Conservation (phyloP, 441 rosid genomes). For the Kokia cookei region DNA sequence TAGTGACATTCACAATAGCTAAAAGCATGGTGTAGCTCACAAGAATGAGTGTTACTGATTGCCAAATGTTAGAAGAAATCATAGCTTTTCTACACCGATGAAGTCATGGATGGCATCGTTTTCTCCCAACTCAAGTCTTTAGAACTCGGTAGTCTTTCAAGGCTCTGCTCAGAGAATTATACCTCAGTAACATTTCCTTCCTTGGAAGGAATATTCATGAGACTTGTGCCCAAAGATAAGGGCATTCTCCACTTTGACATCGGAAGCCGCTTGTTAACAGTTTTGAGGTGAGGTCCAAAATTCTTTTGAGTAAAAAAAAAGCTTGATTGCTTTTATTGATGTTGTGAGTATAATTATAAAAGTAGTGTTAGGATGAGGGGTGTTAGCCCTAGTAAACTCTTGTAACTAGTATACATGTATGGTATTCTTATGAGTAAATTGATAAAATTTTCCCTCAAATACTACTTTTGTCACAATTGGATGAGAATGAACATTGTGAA, state of each 20-base stretch:
- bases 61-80: neutral
- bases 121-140: neutral
- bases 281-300: neutral
- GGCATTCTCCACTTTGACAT: neutral
- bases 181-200: neutral
- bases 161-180: neutral
- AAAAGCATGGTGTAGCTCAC: neutral
- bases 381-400: no score
- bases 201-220: neutral
- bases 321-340: neutral
- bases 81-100: neutral
- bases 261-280: neutral
- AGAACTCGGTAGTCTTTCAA: neutral
- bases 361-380: no score
- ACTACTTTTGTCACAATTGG: no score
- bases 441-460: no score
- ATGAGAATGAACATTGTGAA: no score
- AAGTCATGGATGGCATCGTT: neutral
- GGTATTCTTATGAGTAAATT: no score
- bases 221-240: no score
- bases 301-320: neutral
- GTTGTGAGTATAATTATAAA: no score
- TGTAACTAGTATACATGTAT: no score
- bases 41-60: neutral
- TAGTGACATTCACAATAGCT: neutral